Evolutionary conservation across 108 stramenopile species (phyloP), one percentile per base, ranked within the genome.

Genomic region (Pseudonitzschia multistriata): DNA sequence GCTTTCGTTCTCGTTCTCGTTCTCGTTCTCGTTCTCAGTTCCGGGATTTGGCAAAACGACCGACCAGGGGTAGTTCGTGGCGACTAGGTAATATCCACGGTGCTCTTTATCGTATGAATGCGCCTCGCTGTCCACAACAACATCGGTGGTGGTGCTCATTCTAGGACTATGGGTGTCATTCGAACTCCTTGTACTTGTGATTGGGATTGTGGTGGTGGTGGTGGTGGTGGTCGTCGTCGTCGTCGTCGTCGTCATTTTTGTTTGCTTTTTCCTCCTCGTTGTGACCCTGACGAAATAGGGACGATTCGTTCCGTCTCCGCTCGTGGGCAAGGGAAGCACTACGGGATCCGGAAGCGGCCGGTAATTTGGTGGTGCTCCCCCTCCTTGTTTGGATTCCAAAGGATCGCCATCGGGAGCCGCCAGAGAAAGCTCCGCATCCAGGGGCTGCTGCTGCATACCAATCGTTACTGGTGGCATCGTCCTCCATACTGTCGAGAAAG

Each of bases 31-130:
- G 33, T 7, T 24, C 15, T 1, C 7, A 10, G 42, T 45, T 17
- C 8, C 25, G 31, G 17, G 33, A 11, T 59, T n/a, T 15, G 63
- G 40, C 40, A 64, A 39, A 47, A 64, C 45, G 40, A 64, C 40
- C 24, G 39, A 45, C 63, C 37, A 64, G 22, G 63, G 63, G 47
- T 64, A 39, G 29, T 64, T 64, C 21, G 63, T 64, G n/a, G 57
- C 35, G n/a, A 59, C 57, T 31, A 59, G 57, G 29, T 59, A 59
- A n/a, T 59, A 59, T 33, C 57, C 57, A 13, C 57, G 57, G 17
- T 59, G 57, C 3, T 59, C 28, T 27, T 35, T 17, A n/a, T 59
- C 57, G 34, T 59, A 59, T n/a, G 50, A 19, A 2, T 19, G 24
- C 8, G 50, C 42, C 13, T 1, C 11, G 17, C 5, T 17, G 8